These are phyloP conservation scores for Cytospora mali DNA, from an alignment of 2,329 filamentous ascomycete species.

Conservation along the genomic window DNA sequence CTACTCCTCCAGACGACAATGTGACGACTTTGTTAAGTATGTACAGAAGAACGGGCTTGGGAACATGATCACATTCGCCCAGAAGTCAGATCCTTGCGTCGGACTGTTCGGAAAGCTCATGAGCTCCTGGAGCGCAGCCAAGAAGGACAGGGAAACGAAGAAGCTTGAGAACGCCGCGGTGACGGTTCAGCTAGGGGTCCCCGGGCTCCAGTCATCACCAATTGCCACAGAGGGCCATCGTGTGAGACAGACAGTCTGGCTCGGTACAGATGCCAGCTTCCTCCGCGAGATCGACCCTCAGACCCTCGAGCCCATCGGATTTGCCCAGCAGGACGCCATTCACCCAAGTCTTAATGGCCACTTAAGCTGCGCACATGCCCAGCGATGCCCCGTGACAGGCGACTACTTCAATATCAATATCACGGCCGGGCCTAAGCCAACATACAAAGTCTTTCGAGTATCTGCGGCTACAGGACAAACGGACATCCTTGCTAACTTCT, in stretches of 20 bases:
- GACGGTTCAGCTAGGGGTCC: conserved; percentile 51
- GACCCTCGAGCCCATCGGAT: conserved; percentile 72
- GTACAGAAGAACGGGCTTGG: conserved; percentile 63
- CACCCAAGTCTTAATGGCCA: conserved; percentile 70
- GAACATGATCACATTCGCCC: conserved; percentile 65
- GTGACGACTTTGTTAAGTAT: conserved; percentile 62
- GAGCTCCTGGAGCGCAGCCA: conserved; percentile 53
- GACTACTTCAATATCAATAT: conserved; percentile 84
- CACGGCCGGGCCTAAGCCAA: conserved; percentile 56
- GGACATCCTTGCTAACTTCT: conserved; percentile 70
- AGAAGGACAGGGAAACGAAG: conserved; percentile 34
- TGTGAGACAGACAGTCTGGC: conserved; percentile 50
- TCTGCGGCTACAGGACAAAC: conserved; percentile 66
- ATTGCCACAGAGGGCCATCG: not conserved
- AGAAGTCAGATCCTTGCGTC: conserved; percentile 73
- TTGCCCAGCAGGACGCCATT: conserved; percentile 61
- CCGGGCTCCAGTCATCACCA: not conserved
- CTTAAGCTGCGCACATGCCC: conserved; percentile 71
- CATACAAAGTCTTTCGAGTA: conserved; percentile 71
- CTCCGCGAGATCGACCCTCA: conserved; percentile 67
- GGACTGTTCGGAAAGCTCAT: conserved; percentile 73
- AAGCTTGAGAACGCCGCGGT: conserved; percentile 64
- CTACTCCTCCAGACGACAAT: conserved; percentile 73
- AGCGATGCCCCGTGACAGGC: conserved; percentile 70
- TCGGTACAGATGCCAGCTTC: conserved; percentile 50